Percentiles rank a stretch among this genome's conserved stretches.
Conservation (phyloP, 495 filamentous ascomycete species). For the Penicillium maclennaniae region DNA sequence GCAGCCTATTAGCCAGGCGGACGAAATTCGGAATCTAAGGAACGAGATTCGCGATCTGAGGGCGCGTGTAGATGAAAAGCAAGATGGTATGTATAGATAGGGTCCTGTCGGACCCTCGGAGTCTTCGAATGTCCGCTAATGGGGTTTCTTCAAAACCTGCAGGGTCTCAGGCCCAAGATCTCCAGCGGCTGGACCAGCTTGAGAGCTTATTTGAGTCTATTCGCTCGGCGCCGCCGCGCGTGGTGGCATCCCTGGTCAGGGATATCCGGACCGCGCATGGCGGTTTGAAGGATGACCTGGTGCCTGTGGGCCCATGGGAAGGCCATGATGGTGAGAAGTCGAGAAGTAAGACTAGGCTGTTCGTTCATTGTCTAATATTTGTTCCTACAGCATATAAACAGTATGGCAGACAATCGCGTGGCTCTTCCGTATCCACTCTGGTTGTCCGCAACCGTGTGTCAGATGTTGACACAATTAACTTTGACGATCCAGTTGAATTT, state of each 20-base stretch:
- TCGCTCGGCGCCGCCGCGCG: constrained; percentile 33
- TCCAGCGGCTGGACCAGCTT: constrained; percentile 33
- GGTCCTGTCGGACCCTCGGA: not conserved
- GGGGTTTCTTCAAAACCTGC: not conserved
- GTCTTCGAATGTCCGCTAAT: constrained; percentile 6
- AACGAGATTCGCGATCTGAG: constrained; percentile 37
- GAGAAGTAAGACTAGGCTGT: not conserved
- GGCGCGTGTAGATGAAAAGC: constrained; percentile 22
- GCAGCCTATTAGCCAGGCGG: constrained; percentile 39
- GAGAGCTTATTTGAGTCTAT: constrained; percentile 39
- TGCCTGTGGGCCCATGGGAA: constrained; percentile 28
- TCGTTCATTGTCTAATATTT: not conserved
- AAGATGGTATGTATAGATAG: constrained; percentile 24
- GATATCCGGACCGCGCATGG: constrained; percentile 30
- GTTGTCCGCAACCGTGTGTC: constrained; percentile 7
- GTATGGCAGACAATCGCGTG: constrained; percentile 7
- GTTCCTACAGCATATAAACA: constrained; percentile 18
- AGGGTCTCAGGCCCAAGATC: constrained; percentile 21
- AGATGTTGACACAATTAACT: constrained; percentile 5
- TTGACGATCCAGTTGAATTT: constrained; percentile 9
- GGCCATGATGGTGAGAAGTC: constrained; percentile 25
- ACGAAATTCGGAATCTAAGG: constrained; percentile 42
- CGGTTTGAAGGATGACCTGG: constrained; percentile 15
- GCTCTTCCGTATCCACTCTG: constrained; percentile 10
- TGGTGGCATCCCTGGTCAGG: constrained; percentile 34